phyloP scores from a whole-genome alignment of 2,329 filamentous ascomycete genomes.

The Cucurbitaria berberidis region DNA sequence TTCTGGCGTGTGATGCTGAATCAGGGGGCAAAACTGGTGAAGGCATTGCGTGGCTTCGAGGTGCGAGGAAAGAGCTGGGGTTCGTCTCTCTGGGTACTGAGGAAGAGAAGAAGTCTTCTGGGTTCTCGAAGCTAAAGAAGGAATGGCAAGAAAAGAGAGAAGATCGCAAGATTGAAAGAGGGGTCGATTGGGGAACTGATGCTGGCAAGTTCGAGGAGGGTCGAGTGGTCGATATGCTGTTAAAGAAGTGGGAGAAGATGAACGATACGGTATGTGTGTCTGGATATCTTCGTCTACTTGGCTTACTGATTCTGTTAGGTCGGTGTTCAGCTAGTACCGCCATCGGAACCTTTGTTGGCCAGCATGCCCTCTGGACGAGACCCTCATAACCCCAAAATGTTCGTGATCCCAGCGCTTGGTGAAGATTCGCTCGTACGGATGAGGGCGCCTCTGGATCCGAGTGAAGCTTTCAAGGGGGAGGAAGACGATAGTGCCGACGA shows the following conservation, averaged over 20 bases:
- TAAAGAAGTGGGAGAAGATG: slow-evolving; percentile 87
- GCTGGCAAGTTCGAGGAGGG: slow-evolving; percentile 85
- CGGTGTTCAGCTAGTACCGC: slow-evolving; percentile 78
- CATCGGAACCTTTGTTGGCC: slow-evolving; percentile 72
- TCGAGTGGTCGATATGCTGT: slow-evolving; percentile 83
- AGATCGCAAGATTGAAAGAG: slow-evolving; percentile 78
- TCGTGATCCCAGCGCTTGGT: slow-evolving; percentile 69
- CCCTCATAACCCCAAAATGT: slow-evolving; percentile 76
- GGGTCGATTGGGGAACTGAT: slow-evolving; percentile 76
- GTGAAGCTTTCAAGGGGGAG: slow-evolving; percentile 48
- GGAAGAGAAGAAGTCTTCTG: slow-evolving; percentile 57
- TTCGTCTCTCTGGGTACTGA: slow-evolving; percentile 54
- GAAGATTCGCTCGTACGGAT: slow-evolving; percentile 65
- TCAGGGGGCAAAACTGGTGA: slow-evolving; percentile 79
- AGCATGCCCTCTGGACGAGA: slow-evolving; percentile 88
- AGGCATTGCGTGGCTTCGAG: slow-evolving; percentile 84
- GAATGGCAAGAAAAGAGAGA: slow-evolving; percentile 79
- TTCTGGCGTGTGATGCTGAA: slow-evolving; percentile 90
- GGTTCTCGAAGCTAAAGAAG: slow-evolving; percentile 71
- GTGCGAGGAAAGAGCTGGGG: slow-evolving; percentile 76
- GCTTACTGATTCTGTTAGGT: slow-evolving; percentile 59
- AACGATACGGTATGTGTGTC: slow-evolving; percentile 79
- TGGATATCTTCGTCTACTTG: not conserved
- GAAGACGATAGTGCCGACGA: slow-evolving; percentile 48
- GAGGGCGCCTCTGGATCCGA: slow-evolving; percentile 62